A percentile compares a stretch with the other conserved stretches of the same genome.
phyloP scores from a whole-genome alignment of 2,329 filamentous ascomycete species.

The Trichoderma brevicompactum region DNA sequence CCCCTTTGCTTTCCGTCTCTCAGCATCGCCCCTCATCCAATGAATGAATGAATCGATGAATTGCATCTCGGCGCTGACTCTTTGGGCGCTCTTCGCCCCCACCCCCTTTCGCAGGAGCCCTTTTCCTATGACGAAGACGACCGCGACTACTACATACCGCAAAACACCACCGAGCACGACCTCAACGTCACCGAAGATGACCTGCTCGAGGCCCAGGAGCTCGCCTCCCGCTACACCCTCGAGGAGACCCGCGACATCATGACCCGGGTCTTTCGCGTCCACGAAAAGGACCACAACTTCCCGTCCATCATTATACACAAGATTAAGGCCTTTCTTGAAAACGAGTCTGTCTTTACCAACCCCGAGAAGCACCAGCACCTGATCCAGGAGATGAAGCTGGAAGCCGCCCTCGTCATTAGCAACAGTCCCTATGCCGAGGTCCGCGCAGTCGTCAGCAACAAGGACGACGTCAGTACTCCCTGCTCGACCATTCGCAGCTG shows the following conservation, averaged over 20 bases:
- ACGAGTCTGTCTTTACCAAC: constrained; percentile 49
- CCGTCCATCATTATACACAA: constrained; percentile 46
- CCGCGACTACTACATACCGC: constrained; percentile 38
- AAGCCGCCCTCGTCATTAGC: constrained; percentile 58
- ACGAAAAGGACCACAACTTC: constrained; percentile 51
- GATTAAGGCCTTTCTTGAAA: constrained; percentile 49
- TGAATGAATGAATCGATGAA: not conserved
- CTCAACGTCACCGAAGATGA: constrained; percentile 54
- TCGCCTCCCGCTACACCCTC: constrained; percentile 48
- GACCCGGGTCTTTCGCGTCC: constrained; percentile 46
- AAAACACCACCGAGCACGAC: constrained; percentile 42
- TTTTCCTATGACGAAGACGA: constrained; percentile 48
- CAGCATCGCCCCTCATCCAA: no score
- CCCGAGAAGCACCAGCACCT: constrained; percentile 54
- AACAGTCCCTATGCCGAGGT: constrained; percentile 63
- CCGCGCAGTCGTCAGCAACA: constrained; percentile 60
- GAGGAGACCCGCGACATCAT: constrained; percentile 51
- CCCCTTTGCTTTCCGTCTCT: no score
- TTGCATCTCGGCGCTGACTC: constrained; percentile 22
- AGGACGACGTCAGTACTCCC: constrained; percentile 55
- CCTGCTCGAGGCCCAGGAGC: constrained; percentile 51
- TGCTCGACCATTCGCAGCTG: constrained; percentile 61
- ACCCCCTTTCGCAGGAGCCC: constrained; percentile 36
- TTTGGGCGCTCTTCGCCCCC: not conserved
- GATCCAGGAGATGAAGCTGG: constrained; percentile 59